Conservation (phyloP, 805 yeast species). For the Starmerella floris region DNA sequence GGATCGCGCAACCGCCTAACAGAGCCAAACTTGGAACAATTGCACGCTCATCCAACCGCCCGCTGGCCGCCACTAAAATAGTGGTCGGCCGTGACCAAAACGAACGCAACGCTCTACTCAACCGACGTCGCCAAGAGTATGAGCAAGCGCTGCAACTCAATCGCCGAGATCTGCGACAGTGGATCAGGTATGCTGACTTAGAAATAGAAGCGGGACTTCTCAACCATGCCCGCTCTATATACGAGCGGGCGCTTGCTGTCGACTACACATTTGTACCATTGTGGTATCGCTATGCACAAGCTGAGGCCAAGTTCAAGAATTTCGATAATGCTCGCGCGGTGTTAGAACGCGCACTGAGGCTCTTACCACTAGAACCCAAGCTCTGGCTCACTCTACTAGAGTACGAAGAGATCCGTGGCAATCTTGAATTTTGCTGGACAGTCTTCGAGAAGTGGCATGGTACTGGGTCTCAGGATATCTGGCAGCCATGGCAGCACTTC, state of each 20-base stretch:
- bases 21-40: no score
- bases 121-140: constrained; percentile 63
- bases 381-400: constrained; percentile 75
- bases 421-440: constrained; percentile 45
- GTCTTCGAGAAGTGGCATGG: constrained; percentile 69
- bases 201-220: constrained; percentile 71
- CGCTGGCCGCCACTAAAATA: not conserved
- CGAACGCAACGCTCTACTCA: constrained; percentile 63
- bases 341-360: constrained; percentile 59
- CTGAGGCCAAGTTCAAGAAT: constrained; percentile 58
- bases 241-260: constrained; percentile 74
- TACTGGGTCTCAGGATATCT: not conserved
- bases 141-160: constrained; percentile 82
- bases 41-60: not conserved
- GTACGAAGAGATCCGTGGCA: constrained; percentile 65
- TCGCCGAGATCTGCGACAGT: constrained; percentile 67
- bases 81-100: constrained; percentile 42
- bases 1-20: no score
- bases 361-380: constrained; percentile 68
- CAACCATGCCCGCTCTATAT: constrained; percentile 68
- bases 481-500: constrained; percentile 7
- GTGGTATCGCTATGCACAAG: constrained; percentile 73
- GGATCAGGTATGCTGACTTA: constrained; percentile 85
- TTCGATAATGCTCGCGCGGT: constrained; percentile 82
- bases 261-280: constrained; percentile 63